A percentile compares a stretch with the other conserved stretches of the same genome.
Evolutionary conservation across 1,139 yeast species (phyloP).

Genomic region (Pichia sp.): DNA sequence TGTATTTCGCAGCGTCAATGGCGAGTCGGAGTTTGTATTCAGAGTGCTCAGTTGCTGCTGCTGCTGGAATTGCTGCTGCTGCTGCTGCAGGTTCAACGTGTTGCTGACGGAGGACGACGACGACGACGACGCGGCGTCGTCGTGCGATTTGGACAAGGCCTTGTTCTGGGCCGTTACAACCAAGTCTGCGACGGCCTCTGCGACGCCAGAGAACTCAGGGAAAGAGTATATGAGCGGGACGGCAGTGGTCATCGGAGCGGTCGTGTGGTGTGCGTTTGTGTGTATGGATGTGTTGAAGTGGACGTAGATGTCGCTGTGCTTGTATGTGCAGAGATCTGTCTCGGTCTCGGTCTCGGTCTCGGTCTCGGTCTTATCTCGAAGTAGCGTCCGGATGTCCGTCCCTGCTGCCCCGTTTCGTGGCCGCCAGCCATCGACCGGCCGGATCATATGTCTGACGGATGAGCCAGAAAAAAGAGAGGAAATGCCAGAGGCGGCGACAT

Average conservation of each 20-base stretch:
- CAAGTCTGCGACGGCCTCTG: conserved; percentile 92
- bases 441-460: neutral
- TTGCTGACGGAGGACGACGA: neutral
- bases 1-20: neutral
- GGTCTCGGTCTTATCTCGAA: too few relatives aligned
- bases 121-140: neutral
- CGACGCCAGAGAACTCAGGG: conserved; percentile 84
- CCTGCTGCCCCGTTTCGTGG: too few relatives aligned
- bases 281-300: neutral
- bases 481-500: neutral
- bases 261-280: neutral
- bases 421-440: neutral
- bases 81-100: neutral
- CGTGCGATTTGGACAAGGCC: conserved; percentile 36
- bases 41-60: neutral
- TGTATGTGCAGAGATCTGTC: too few relatives aligned
- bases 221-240: conserved; percentile 90
- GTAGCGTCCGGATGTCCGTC: too few relatives aligned
- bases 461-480: neutral
- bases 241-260: conserved; percentile 68
- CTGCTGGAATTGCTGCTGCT: conserved; percentile 8
- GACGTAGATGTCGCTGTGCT: too few relatives aligned
- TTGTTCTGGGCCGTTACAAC: conserved; percentile 78
- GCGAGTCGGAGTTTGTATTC: neutral
- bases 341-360: too few relatives aligned